These are phyloP conservation scores for Phalaenopsis equestris DNA, from an alignment of 106 monocot species.

Conservation along the genomic window DNA sequence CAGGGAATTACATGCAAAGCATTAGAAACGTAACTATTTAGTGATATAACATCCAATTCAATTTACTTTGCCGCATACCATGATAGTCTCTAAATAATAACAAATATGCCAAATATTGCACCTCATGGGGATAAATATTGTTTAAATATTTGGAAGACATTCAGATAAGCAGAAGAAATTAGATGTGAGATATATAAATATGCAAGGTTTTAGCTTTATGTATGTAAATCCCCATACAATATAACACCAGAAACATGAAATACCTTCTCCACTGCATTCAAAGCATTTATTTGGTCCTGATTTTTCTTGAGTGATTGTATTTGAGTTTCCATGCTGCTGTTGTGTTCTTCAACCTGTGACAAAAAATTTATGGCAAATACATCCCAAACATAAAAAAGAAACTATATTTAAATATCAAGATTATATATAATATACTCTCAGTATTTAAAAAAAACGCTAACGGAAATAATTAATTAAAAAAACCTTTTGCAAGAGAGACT, in stretches of 20 bases:
- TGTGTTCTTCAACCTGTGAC: constrained; percentile 7
- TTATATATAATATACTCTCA: neutral
- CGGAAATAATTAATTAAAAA: neutral
- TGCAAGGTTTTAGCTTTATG: too few relatives aligned
- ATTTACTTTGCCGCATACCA: too few relatives aligned
- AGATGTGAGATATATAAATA: neutral
- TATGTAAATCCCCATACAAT: neutral
- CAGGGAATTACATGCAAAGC: too few relatives aligned
- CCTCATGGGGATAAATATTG: too few relatives aligned
- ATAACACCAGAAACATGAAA: neutral
- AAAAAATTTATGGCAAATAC: neutral
- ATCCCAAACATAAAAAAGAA: neutral
- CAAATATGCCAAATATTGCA: too few relatives aligned
- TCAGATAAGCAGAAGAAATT: neutral
- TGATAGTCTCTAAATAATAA: too few relatives aligned
- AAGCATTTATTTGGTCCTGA: neutral
- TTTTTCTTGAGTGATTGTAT: constrained; percentile 6
- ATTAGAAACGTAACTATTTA: too few relatives aligned
- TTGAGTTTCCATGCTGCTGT: constrained; percentile 4
- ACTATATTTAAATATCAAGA: neutral
- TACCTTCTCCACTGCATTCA: constrained; percentile 11
- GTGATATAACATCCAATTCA: too few relatives aligned
- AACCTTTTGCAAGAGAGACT: constrained; percentile 3
- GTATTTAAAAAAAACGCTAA: neutral
- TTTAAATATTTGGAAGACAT: too few relatives aligned